These are phyloP conservation scores for Clarireedia sp. DNA, from an alignment of 2,329 filamentous ascomycete species.

Conservation along the genomic window DNA sequence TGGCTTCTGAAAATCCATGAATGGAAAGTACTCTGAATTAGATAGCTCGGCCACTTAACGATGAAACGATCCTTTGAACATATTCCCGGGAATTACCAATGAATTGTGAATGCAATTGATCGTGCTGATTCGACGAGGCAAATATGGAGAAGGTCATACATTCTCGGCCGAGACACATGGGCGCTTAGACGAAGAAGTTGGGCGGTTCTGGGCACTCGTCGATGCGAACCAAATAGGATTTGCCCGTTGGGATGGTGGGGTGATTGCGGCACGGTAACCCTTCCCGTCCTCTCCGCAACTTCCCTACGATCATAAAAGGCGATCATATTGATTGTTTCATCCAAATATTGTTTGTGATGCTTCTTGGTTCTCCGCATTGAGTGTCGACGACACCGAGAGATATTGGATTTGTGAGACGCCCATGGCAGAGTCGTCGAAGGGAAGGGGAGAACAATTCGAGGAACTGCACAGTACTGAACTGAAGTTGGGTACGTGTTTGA, in stretches of 20 bases:
- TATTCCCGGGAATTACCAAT: constrained; percentile 3
- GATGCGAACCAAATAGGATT: background rate
- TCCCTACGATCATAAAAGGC: constrained; percentile 2
- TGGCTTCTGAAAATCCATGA: constrained; percentile 15
- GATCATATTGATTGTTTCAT: constrained; percentile 4
- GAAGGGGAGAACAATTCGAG: too few relatives aligned
- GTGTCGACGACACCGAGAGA: background rate
- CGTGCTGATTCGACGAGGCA: constrained; percentile 11
- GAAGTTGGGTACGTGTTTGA: background rate
- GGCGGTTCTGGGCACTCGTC: constrained; percentile 7
- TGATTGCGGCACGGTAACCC: background rate
- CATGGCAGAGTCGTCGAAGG: too few relatives aligned
- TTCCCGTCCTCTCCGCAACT: too few relatives aligned
- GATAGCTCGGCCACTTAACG: constrained; percentile 13
- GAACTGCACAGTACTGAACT: too few relatives aligned
- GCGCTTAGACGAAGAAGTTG: constrained; percentile 16
- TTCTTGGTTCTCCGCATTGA: too few relatives aligned
- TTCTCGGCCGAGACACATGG: constrained; percentile 10
- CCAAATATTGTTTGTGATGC: background rate
- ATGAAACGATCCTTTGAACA: constrained; percentile 21
- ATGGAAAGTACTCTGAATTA: constrained; percentile 10
- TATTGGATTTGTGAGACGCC: background rate
- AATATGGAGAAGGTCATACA: constrained; percentile 5
- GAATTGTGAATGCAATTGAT: constrained; percentile 9
- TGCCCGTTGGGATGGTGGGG: background rate